phyloP scores from a whole-genome alignment of 192 early-diverging fungal species.

The Backusella psychrophila region DNA sequence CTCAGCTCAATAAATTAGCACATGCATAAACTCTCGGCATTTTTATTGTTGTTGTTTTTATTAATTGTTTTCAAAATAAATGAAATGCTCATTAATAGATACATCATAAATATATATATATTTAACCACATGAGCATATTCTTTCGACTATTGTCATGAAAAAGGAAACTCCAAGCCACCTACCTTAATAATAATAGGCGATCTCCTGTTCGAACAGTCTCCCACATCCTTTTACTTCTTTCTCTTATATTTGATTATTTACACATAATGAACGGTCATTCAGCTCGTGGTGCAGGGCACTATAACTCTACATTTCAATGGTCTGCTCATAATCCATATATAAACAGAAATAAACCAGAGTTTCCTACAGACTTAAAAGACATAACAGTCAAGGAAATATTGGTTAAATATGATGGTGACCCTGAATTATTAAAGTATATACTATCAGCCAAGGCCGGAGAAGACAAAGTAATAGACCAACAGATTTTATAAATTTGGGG shows the following conservation, averaged over 20 bases:
- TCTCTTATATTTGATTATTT: not conserved
- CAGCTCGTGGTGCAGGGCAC: not conserved
- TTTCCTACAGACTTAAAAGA: not conserved
- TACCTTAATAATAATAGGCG: conserved; percentile 3
- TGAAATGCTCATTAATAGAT: not conserved
- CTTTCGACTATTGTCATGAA: not conserved
- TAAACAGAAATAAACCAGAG: not conserved
- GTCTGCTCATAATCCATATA: conserved; percentile 8
- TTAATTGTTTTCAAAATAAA: not conserved
- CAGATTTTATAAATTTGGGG: not conserved
- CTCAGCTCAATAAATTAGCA: not conserved
- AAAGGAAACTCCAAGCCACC: conserved; percentile 6
- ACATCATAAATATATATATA: not conserved
- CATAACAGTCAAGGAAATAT: conserved; percentile 12
- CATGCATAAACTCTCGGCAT: not conserved
- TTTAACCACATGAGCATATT: not conserved
- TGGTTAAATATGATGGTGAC: not conserved
- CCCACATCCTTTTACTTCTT: not conserved
- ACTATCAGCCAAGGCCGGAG: conserved; percentile 14
- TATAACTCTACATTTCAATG: conserved; percentile 15
- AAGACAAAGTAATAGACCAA: conserved; percentile 14
- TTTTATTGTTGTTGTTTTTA: not conserved
- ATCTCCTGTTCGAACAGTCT: not conserved
- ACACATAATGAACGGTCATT: not conserved
- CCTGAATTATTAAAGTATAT: conserved; percentile 19